Evolutionary conservation across 495 filamentous ascomycete genomes (phyloP).

Genomic region (Neurospora sp.): DNA sequence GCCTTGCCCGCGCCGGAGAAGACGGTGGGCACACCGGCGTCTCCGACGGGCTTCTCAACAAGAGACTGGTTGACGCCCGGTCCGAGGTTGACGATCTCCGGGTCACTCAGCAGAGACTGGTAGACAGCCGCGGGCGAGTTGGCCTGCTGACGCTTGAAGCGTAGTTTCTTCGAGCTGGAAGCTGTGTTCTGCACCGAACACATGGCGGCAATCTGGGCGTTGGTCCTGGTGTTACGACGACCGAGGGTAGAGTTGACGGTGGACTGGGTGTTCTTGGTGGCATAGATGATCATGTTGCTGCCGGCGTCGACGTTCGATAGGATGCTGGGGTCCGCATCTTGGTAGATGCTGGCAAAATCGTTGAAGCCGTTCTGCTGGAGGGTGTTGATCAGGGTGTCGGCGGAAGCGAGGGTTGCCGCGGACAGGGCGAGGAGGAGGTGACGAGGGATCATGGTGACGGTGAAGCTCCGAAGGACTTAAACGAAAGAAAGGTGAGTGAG

Average conservation of each 20-base stretch:
- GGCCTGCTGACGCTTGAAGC: background rate
- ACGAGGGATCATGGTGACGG: background rate
- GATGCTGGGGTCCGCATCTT: background rate
- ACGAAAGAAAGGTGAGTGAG: background rate
- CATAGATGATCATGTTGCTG: background rate
- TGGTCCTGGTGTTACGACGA: background rate
- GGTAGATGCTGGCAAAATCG: background rate
- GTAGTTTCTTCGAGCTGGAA: background rate
- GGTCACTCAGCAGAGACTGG: background rate
- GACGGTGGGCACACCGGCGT: slow-evolving; percentile 4
- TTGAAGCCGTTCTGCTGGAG: background rate
- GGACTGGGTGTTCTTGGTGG: background rate
- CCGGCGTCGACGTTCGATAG: background rate
- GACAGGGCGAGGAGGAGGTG: background rate
- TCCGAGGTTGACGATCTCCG: background rate
- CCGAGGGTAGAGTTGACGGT: background rate
- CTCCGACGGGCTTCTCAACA: background rate
- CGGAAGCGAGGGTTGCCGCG: background rate
- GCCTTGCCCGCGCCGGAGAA: slow-evolving; percentile 22
- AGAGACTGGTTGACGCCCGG: background rate
- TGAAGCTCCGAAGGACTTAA: background rate
- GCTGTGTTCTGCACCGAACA: background rate
- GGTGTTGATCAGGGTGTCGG: background rate
- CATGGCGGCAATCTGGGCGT: background rate
- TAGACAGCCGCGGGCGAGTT: background rate